Evolutionary conservation across 768 basidiomycete species (phyloP).

Genomic region (Russula foetens): DNA sequence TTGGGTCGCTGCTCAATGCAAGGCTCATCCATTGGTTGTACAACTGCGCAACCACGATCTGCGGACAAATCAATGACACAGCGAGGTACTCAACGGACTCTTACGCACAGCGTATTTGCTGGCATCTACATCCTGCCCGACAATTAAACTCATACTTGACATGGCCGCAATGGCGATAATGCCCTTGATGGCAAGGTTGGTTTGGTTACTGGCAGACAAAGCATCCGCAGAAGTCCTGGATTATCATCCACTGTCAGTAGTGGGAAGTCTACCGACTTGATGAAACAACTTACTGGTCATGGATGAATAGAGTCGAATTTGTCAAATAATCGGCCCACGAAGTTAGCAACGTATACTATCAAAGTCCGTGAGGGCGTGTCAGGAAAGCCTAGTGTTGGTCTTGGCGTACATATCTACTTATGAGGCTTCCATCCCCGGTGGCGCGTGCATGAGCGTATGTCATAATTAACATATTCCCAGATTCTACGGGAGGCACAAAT

Average conservation of each 20-base stretch:
- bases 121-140: slow-evolving; percentile 19
- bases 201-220: slow-evolving; percentile 42
- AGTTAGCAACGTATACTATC: slow-evolving; percentile 25
- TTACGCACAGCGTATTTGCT: slow-evolving; percentile 24
- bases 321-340: slow-evolving; percentile 28
- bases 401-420: slow-evolving; percentile 20
- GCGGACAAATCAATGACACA: background rate
- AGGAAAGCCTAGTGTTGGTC: background rate
- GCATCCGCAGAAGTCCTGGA: slow-evolving; percentile 14
- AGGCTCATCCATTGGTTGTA: slow-evolving; percentile 11
- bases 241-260: background rate
- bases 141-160: slow-evolving; percentile 39
- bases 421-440: slow-evolving; percentile 22
- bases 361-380: background rate
- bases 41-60: background rate
- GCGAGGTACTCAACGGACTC: background rate
- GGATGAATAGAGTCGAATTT: slow-evolving; percentile 39
- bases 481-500: slow-evolving; percentile 15
- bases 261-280: slow-evolving; percentile 36
- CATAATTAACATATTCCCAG: slow-evolving; percentile 32
- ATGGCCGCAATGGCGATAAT: slow-evolving; percentile 60
- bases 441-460: slow-evolving; percentile 24
- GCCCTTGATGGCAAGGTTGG: slow-evolving; percentile 65
- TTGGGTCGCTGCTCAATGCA: too few species aligned
- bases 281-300: slow-evolving; percentile 42